Evolutionary conservation across 257 asterid species (phyloP).

Genomic region (Linderniella brevidens): DNA sequence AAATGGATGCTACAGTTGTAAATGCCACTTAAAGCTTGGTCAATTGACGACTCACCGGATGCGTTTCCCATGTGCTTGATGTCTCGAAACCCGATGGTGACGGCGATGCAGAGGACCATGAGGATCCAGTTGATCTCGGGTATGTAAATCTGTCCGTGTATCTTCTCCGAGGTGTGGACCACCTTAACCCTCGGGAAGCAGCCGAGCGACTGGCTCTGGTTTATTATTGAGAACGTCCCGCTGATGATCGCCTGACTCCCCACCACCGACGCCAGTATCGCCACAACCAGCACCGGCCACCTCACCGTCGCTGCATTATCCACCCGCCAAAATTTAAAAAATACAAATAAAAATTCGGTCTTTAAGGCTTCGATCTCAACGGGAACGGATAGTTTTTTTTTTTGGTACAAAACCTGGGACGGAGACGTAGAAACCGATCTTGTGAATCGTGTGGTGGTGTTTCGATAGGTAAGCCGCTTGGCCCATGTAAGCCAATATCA

Average conservation of each 20-base stretch:
- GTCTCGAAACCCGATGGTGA: constrained; percentile 86
- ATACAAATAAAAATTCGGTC: no score
- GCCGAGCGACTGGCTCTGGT: constrained; percentile 90
- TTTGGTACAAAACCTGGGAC: constrained; percentile 57
- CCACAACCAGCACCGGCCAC: constrained; percentile 80
- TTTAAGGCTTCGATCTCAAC: no score
- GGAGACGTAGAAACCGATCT: constrained; percentile 75
- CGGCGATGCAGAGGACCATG: constrained; percentile 93
- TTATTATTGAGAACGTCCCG: constrained; percentile 93
- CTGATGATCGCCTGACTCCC: constrained; percentile 98
- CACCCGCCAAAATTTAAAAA: background rate
- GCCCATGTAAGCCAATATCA: constrained; percentile 90
- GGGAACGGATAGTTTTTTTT: no score
- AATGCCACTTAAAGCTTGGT: no score
- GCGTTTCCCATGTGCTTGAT: constrained; percentile 92
- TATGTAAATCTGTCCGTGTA: constrained; percentile 90
- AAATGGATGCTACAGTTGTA: no score
- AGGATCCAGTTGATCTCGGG: constrained; percentile 96
- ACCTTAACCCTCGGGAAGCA: constrained; percentile 96
- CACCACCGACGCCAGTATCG: constrained; percentile 91
- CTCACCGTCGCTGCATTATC: constrained; percentile 41
- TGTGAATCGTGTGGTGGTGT: constrained; percentile 64
- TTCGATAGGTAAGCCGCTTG: constrained; percentile 86
- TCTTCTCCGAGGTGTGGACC: constrained; percentile 69
- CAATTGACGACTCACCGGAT: constrained; percentile 61